Conservation (phyloP, 352 stramenopile genomes). For the Globisporangium carolinianum region DNA sequence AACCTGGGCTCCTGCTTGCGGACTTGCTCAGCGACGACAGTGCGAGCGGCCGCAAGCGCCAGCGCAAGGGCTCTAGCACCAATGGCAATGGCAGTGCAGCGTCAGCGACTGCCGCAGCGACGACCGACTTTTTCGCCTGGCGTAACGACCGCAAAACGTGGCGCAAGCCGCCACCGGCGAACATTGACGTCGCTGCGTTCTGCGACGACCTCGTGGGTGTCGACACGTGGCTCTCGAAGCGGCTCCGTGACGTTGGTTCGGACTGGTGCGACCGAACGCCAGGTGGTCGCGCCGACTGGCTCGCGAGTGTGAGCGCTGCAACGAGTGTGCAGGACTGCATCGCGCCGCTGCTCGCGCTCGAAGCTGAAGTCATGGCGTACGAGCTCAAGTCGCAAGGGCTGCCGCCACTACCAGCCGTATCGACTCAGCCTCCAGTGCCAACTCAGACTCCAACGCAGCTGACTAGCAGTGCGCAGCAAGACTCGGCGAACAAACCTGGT, state of each 20-base stretch:
- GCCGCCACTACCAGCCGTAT: neutral
- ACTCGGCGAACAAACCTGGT: neutral
- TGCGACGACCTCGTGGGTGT: conserved; percentile 48
- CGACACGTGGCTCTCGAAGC: conserved; percentile 54
- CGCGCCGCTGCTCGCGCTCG: conserved; percentile 39
- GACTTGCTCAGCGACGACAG: conserved; percentile 61
- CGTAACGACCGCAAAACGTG: conserved; percentile 47
- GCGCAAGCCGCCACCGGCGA: conserved; percentile 36
- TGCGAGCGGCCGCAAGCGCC: conserved; percentile 36
- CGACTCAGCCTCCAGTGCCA: too few relatives aligned
- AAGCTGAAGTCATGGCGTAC: conserved; percentile 56
- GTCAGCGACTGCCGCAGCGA: conserved; percentile 1
- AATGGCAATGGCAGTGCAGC: conserved; percentile 34
- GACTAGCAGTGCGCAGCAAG: neutral
- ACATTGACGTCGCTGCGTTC: conserved; percentile 40
- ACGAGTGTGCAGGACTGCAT: conserved; percentile 31
- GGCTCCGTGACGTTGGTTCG: conserved; percentile 54
- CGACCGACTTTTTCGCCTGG: conserved; percentile 44
- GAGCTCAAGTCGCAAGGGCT: conserved; percentile 29
- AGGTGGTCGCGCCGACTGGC: conserved; percentile 34
- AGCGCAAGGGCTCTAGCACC: conserved; percentile 5
- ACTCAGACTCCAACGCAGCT: too few relatives aligned
- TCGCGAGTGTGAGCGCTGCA: conserved; percentile 33
- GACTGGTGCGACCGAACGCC: conserved; percentile 45
- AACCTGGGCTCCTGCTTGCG: conserved; percentile 66